These are phyloP conservation scores for Amanita phalloides DNA, from an alignment of 768 basidiomycete genomes.

Conservation along the genomic window DNA sequence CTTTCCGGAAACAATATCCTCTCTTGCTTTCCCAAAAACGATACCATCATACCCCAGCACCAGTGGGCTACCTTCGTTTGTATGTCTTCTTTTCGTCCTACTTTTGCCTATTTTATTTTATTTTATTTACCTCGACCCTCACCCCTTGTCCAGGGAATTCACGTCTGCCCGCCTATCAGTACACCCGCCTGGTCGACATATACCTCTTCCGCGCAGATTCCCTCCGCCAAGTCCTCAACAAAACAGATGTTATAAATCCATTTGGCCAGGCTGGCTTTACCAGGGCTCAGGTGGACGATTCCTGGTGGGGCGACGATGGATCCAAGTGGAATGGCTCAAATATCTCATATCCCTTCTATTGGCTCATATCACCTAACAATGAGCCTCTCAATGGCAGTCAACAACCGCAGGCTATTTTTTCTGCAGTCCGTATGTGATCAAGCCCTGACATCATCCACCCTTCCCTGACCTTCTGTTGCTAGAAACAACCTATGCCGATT, in stretches of 20 bases:
- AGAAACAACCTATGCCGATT: conserved; percentile 75
- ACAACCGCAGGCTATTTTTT: conserved; percentile 62
- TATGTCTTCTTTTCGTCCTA: conserved; percentile 27
- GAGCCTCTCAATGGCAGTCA: conserved; percentile 45
- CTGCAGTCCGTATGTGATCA: conserved; percentile 64
- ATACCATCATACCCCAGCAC: conserved; percentile 56
- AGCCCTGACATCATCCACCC: neutral
- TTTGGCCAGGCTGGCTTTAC: conserved; percentile 43
- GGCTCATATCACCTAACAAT: conserved; percentile 60
- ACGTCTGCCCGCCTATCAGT: conserved; percentile 51
- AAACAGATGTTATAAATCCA: conserved; percentile 30
- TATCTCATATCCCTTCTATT: conserved; percentile 63
- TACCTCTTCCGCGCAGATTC: conserved; percentile 74
- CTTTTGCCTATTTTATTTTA: neutral
- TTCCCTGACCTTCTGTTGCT: conserved; percentile 5
- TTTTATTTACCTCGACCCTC: conserved; percentile 3
- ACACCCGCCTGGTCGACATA: conserved; percentile 56
- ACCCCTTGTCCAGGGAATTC: conserved; percentile 55
- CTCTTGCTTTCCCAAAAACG: conserved; percentile 62
- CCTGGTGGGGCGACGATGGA: conserved; percentile 59
- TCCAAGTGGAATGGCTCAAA: conserved; percentile 36
- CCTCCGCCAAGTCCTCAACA: conserved; percentile 33
- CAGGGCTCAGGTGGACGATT: conserved; percentile 54
- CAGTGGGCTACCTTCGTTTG: conserved; percentile 73
- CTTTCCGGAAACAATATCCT: conserved; percentile 59